These are phyloP conservation scores for Echinosophora koreensis DNA, from an alignment of 306 rosid genomes.

Conservation along the genomic window DNA sequence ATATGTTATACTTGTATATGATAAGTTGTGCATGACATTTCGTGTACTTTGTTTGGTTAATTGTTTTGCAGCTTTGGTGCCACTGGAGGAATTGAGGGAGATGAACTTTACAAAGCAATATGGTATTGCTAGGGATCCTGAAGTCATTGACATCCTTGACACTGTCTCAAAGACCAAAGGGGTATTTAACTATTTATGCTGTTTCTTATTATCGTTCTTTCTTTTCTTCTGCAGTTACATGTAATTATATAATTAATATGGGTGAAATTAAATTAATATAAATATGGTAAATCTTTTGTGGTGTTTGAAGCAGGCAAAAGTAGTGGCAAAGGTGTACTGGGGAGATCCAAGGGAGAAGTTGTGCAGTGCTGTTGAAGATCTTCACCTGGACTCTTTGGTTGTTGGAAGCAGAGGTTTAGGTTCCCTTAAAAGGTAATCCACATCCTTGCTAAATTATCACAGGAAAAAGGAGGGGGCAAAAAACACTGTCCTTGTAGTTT, in stretches of 20 bases:
- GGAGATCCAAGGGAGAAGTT: slow-evolving; percentile 86
- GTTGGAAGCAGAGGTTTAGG: slow-evolving; percentile 86
- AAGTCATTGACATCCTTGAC: slow-evolving; percentile 65
- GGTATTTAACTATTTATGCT: slow-evolving; percentile 57
- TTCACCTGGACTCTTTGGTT: slow-evolving; percentile 70
- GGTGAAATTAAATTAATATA: neutral
- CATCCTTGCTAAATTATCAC: too few relatives aligned
- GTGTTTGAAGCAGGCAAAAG: slow-evolving; percentile 60
- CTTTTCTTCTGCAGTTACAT: slow-evolving; percentile 1
- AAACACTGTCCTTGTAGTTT: neutral
- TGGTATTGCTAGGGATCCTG: slow-evolving; percentile 75
- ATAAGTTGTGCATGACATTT: neutral
- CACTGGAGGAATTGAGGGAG: slow-evolving; percentile 76
- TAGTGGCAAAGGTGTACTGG: slow-evolving; percentile 82
- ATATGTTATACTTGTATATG: neutral
- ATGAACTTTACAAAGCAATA: slow-evolving; percentile 71
- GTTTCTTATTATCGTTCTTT: neutral
- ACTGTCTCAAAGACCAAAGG: slow-evolving; percentile 61
- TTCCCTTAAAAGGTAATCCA: slow-evolving; percentile 62
- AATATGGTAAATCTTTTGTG: neutral
- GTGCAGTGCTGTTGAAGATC: slow-evolving; percentile 70
- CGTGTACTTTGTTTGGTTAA: slow-evolving; percentile 7
- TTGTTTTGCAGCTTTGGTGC: slow-evolving; percentile 71
- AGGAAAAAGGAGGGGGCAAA: too few relatives aligned
- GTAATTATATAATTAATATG: neutral